Evolutionary conservation across 2,329 filamentous ascomycete species (phyloP).

Genomic region (Zalaria sp.): DNA sequence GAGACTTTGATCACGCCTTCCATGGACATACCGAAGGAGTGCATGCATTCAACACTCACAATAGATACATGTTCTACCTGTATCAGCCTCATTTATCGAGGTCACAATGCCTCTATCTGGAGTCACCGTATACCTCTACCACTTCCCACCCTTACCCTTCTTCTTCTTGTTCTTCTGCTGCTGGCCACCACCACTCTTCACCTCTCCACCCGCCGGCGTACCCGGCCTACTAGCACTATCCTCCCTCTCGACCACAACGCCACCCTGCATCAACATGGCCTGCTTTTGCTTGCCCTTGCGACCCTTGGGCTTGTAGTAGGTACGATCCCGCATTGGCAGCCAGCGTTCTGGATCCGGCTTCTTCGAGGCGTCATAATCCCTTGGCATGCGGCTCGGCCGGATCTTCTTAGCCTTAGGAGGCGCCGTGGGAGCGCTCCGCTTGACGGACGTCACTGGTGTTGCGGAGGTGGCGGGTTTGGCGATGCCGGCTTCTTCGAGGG

Average conservation of each 20-base stretch:
- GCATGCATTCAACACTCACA: no score
- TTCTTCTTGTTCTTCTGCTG: slow-evolving; percentile 29
- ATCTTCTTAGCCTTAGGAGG: slow-evolving; percentile 43
- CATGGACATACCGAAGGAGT: no score
- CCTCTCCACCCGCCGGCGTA: slow-evolving; percentile 19
- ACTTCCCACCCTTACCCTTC: slow-evolving; percentile 13
- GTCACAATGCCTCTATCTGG: no score
- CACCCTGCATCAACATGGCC: slow-evolving; percentile 73
- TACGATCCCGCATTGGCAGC: slow-evolving; percentile 80
- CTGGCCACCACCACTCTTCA: slow-evolving; percentile 29
- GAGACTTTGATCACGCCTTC: no score
- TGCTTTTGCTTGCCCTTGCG: slow-evolving; percentile 62
- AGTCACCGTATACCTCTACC: neutral
- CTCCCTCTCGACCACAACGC: slow-evolving; percentile 48
- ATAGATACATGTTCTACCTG: no score
- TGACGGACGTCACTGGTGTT: slow-evolving; percentile 17
- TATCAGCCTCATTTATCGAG: no score
- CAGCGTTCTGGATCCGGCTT: slow-evolving; percentile 81
- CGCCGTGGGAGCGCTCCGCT: slow-evolving; percentile 33
- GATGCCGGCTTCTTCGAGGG: slow-evolving; percentile 54
- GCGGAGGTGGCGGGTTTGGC: slow-evolving; percentile 20
- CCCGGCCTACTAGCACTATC: slow-evolving; percentile 14
- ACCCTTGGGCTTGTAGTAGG: slow-evolving; percentile 77
- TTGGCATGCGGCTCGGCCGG: slow-evolving; percentile 49
- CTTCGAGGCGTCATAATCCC: slow-evolving; percentile 63